Conservation (phyloP, 2,329 filamentous ascomycete species). For the Immersiporthe knoxdaviesiana region DNA sequence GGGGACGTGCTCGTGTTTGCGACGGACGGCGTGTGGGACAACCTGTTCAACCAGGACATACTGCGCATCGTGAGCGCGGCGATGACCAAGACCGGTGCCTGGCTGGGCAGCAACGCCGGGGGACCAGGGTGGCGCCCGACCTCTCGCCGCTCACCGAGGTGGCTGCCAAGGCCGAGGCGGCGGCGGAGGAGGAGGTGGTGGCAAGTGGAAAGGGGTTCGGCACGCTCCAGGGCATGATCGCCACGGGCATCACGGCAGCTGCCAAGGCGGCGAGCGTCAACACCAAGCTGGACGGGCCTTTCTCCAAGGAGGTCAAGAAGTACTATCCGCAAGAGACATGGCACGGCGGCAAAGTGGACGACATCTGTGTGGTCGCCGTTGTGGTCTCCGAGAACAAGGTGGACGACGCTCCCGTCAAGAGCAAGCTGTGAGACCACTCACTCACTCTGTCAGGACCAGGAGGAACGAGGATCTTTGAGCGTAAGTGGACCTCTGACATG, state of each 20-base stretch:
- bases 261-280: slow-evolving; percentile 87
- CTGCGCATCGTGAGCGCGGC: slow-evolving; percentile 75
- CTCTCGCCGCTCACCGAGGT: slow-evolving; percentile 56
- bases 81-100: slow-evolving; percentile 77
- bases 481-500: too few species aligned
- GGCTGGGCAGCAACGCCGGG: slow-evolving; percentile 66
- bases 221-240: slow-evolving; percentile 77
- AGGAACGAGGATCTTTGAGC: background rate
- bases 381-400: slow-evolving; percentile 69
- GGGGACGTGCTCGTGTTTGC: slow-evolving; percentile 94
- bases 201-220: slow-evolving; percentile 33
- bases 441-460: background rate
- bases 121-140: slow-evolving; percentile 63
- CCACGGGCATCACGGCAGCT: slow-evolving; percentile 76
- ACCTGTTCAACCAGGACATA: slow-evolving; percentile 88
- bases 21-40: slow-evolving; percentile 95
- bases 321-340: slow-evolving; percentile 85
- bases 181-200: slow-evolving; percentile 27
- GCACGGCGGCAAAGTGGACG: slow-evolving; percentile 91
- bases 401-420: slow-evolving; percentile 33
- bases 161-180: too few species aligned
- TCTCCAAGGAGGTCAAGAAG: slow-evolving; percentile 90
- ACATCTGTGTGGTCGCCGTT: slow-evolving; percentile 85
- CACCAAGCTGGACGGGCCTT: slow-evolving; percentile 82
- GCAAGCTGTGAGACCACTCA: slow-evolving; percentile 36